Conservation (phyloP, 2,329 filamentous ascomycete genomes). For the Knufia petricola region DNA sequence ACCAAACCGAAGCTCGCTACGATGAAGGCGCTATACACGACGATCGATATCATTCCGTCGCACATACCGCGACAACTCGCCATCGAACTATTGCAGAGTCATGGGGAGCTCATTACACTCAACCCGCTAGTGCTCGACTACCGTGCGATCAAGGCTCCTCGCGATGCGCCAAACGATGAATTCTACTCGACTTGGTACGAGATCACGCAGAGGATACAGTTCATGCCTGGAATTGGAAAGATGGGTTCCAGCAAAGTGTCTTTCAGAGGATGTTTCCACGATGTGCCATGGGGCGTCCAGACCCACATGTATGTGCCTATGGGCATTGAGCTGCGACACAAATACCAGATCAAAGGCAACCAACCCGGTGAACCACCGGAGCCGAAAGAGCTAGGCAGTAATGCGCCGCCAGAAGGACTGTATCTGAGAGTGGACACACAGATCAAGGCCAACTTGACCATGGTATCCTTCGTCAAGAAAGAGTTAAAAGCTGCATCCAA, state of each 20-base stretch:
- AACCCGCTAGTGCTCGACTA: slow-evolving; percentile 73
- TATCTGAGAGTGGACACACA: slow-evolving; percentile 78
- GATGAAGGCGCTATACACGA: slow-evolving; percentile 8
- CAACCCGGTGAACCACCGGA: slow-evolving; percentile 60
- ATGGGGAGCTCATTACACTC: slow-evolving; percentile 74
- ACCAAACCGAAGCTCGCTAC: neutral
- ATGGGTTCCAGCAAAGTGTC: slow-evolving; percentile 49
- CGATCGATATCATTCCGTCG: slow-evolving; percentile 63
- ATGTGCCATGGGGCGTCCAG: slow-evolving; percentile 62
- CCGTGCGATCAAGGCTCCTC: slow-evolving; percentile 56
- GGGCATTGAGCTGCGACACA: slow-evolving; percentile 66
- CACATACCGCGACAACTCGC: slow-evolving; percentile 59
- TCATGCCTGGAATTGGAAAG: slow-evolving; percentile 51
- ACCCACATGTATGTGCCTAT: slow-evolving; percentile 78
- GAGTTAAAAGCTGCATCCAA: slow-evolving; percentile 69
- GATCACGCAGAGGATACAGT: slow-evolving; percentile 65
- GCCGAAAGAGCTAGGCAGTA: slow-evolving; percentile 56
- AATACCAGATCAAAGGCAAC: slow-evolving; percentile 68
- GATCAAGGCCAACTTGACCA: slow-evolving; percentile 68
- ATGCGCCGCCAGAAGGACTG: slow-evolving; percentile 57
- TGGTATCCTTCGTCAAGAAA: slow-evolving; percentile 69
- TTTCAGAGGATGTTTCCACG: slow-evolving; percentile 73
- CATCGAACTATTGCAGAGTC: slow-evolving; percentile 65
- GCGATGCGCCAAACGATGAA: slow-evolving; percentile 60
- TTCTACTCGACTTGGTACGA: slow-evolving; percentile 66